phyloP scores from a whole-genome alignment of 768 basidiomycete species.

The Suillus bovinus region DNA sequence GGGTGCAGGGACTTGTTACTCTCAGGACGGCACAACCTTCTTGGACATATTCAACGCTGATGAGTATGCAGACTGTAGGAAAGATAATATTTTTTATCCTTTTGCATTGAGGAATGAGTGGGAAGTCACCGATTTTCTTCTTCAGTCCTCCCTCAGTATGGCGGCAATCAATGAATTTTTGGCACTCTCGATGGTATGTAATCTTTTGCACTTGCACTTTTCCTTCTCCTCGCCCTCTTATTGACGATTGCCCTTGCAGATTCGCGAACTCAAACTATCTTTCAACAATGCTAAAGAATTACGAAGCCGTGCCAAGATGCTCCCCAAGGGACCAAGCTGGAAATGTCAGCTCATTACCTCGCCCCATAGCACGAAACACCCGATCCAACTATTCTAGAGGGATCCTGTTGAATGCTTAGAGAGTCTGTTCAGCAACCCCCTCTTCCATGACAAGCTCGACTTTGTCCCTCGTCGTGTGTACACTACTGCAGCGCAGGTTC shows the following conservation, averaged over 20 bases:
- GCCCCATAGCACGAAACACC: constrained; percentile 20
- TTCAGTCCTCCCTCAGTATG: constrained; percentile 30
- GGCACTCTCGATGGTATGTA: constrained; percentile 27
- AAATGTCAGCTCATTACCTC: constrained; percentile 11
- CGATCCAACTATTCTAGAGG: constrained; percentile 25
- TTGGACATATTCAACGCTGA: too few species aligned
- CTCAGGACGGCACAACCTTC: too few species aligned
- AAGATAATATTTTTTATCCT: constrained; percentile 23
- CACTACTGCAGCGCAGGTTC: constrained; percentile 7
- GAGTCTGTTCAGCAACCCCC: constrained; percentile 23
- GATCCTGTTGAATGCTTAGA: constrained; percentile 26
- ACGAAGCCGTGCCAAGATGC: constrained; percentile 16
- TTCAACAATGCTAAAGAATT: constrained; percentile 30
- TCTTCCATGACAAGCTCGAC: constrained; percentile 23
- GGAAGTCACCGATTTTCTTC: constrained; percentile 32
- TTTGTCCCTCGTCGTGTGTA: constrained; percentile 12
- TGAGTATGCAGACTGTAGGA: too few species aligned
- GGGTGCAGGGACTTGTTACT: too few species aligned
- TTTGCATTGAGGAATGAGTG: constrained; percentile 33
- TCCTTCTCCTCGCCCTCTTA: neutral
- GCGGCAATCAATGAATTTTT: constrained; percentile 28
- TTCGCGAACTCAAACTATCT: constrained; percentile 12
- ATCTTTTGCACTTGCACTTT: neutral
- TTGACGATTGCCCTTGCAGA: neutral
- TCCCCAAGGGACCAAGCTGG: constrained; percentile 28